A percentile compares a stretch with the other conserved stretches of the same genome.
Conservation (phyloP, 2,329 filamentous ascomycete species). For the Colletotrichum godetiae region DNA sequence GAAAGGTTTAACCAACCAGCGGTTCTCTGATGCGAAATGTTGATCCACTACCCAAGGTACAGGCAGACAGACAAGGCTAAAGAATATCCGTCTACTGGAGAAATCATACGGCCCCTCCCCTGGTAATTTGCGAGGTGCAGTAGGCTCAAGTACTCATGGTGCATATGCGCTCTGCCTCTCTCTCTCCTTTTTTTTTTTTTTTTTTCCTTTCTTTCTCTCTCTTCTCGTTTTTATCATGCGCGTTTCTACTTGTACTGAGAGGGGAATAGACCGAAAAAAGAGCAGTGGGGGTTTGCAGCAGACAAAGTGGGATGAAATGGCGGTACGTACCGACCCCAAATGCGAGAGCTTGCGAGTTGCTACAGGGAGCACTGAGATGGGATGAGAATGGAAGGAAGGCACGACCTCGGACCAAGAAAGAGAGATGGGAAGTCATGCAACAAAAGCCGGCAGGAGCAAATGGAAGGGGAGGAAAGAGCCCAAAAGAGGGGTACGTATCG, state of each 20-base stretch:
- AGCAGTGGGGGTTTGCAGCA: slow-evolving; percentile 30
- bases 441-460: background rate
- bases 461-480: background rate
- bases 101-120: background rate
- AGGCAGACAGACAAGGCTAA: background rate
- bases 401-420: background rate
- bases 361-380: slow-evolving; percentile 26
- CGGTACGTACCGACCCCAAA: slow-evolving; percentile 25
- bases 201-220: no score
- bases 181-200: no score
- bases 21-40: background rate
- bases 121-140: slow-evolving; percentile 26
- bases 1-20: background rate
- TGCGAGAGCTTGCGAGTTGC: background rate
- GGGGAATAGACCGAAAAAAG: slow-evolving; percentile 21
- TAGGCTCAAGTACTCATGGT: background rate
- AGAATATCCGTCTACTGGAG: background rate
- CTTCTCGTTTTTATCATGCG: background rate
- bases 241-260: background rate
- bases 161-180: background rate
- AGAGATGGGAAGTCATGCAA: background rate
- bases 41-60: background rate
- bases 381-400: slow-evolving; percentile 13
- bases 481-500: slow-evolving; percentile 11
- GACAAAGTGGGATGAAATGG: slow-evolving; percentile 22